phyloP scores from a whole-genome alignment of 108 stramenopile species.

The Cyclostephanos invisitatus region DNA sequence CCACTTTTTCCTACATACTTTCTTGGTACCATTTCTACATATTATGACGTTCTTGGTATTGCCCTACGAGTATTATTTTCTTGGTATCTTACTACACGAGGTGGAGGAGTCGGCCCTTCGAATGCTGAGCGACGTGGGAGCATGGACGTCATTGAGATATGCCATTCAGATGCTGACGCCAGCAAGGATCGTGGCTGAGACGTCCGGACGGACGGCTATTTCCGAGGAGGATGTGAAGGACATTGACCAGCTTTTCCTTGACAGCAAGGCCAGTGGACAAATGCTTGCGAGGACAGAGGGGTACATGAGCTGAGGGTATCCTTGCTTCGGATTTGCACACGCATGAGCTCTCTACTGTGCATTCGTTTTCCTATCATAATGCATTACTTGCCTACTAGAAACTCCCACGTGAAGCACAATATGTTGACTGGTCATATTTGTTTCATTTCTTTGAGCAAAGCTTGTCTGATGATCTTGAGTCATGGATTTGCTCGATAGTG shows the following conservation, averaged over 20 bases:
- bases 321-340: no score
- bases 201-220: conserved; percentile 82
- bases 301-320: conserved; percentile 83
- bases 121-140: conserved; percentile 90
- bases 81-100: no score
- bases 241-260: conserved; percentile 93
- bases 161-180: conserved; percentile 99
- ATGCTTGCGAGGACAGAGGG: conserved; percentile 83
- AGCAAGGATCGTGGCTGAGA: conserved; percentile 90
- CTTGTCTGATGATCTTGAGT: no score
- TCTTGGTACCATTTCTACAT: no score
- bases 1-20: no score
- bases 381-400: not conserved
- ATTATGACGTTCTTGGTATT: no score
- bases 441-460: no score
- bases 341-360: not conserved
- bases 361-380: not conserved
- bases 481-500: no score
- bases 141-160: conserved; percentile 92
- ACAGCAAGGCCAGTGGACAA: conserved; percentile 96
- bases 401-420: not conserved
- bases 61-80: no score
- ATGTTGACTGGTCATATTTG: no score
- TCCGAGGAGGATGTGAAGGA: conserved; percentile 75
- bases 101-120: conserved; percentile 87